Evolutionary conservation across 148 eudicot species (phyloP).

Genomic region (Heliamphora exappendiculata): DNA sequence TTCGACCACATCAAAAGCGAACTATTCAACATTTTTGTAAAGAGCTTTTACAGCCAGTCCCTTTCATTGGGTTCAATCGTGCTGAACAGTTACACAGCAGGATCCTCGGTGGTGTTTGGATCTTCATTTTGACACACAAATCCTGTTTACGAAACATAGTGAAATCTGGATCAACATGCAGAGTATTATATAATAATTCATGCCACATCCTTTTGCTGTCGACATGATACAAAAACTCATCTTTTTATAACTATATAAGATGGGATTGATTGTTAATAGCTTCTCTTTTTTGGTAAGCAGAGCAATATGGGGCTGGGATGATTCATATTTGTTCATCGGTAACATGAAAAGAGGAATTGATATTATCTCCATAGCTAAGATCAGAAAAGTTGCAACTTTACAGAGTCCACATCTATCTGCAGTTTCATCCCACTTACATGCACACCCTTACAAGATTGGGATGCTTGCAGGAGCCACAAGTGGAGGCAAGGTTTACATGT

Average conservation of each 20-base stretch:
- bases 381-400: slow-evolving; percentile 34
- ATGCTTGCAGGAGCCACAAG: slow-evolving; percentile 79
- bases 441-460: slow-evolving; percentile 65
- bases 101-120: neutral
- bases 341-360: slow-evolving; percentile 72
- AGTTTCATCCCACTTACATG: slow-evolving; percentile 71
- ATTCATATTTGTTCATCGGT: slow-evolving; percentile 60
- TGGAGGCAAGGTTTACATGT: slow-evolving; percentile 76
- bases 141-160: neutral
- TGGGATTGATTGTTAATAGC: slow-evolving; percentile 5
- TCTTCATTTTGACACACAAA: neutral
- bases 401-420: slow-evolving; percentile 54
- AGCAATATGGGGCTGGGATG: slow-evolving; percentile 99
- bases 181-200: neutral
- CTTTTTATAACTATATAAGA: neutral
- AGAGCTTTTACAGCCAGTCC: neutral
- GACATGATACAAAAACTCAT: neutral
- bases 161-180: neutral
- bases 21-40: neutral
- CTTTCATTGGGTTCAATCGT: too few relatives aligned
- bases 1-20: neutral
- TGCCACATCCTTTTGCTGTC: neutral
- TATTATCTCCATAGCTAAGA: slow-evolving; percentile 44
- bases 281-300: slow-evolving; percentile 23
- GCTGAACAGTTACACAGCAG: too few relatives aligned